phyloP scores from a whole-genome alignment of 2,329 filamentous ascomycete species.

The Pseudopithomyces maydicus region DNA sequence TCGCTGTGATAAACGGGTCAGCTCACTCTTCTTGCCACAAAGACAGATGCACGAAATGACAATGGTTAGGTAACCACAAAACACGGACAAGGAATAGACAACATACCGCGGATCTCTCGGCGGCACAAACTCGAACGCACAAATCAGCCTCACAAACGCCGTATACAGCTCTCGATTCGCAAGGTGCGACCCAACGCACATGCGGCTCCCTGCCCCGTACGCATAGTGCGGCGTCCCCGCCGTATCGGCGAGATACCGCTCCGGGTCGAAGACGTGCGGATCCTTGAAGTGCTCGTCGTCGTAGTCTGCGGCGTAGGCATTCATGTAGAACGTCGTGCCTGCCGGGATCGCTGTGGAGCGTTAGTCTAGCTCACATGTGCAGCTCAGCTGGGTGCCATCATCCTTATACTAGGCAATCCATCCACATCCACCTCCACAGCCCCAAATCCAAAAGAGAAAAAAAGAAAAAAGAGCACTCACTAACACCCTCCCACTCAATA shows the following conservation, averaged over 20 bases:
- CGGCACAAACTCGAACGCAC: constrained; percentile 52
- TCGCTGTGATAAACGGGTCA: too few species aligned
- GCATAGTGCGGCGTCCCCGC: constrained; percentile 55
- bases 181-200: constrained; percentile 55
- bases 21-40: too few species aligned
- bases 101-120: constrained; percentile 38
- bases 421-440: too few species aligned
- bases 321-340: constrained; percentile 79
- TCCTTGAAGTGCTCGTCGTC: constrained; percentile 70
- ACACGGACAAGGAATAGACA: too few species aligned
- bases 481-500: constrained; percentile 69
- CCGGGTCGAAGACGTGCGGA: constrained; percentile 68
- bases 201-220: constrained; percentile 54
- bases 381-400: too few species aligned
- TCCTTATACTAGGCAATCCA: too few species aligned
- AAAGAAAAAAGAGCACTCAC: too few species aligned
- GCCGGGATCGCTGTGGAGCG: constrained; percentile 62
- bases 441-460: too few species aligned
- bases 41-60: too few species aligned
- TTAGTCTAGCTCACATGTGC: too few species aligned
- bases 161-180: constrained; percentile 50
- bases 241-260: constrained; percentile 66
- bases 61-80: too few species aligned
- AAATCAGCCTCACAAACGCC: constrained; percentile 55
- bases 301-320: constrained; percentile 77